phyloP scores from a whole-genome alignment of 306 rosid genomes.

The Quercus alba region DNA sequence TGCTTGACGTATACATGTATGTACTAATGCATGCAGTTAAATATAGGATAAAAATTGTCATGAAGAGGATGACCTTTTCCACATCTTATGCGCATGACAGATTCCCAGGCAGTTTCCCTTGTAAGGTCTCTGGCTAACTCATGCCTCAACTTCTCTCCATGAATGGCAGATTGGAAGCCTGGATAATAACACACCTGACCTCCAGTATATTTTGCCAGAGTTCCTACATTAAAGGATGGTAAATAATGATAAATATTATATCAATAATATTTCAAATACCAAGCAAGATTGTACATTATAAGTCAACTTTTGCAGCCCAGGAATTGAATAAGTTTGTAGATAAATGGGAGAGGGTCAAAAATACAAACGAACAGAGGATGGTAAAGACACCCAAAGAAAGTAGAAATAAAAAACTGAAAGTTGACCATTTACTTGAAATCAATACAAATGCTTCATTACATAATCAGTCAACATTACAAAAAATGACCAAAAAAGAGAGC shows the following conservation, averaged over 20 bases:
- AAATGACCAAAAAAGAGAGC: neutral
- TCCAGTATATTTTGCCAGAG: conserved; percentile 95
- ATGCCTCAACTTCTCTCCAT: conserved; percentile 87
- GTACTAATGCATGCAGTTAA: neutral
- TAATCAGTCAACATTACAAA: neutral
- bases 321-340: conserved; percentile 3
- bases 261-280: conserved; percentile 9
- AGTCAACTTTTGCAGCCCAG: conserved; percentile 3
- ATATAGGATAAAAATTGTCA: conserved; percentile 8
- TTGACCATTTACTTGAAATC: neutral
- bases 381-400: neutral
- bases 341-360: neutral
- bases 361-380: neutral
- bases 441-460: conserved; percentile 8
- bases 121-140: conserved; percentile 94
- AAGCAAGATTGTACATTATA: neutral
- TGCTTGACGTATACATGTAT: neutral
- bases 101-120: conserved; percentile 99
- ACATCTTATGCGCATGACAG: conserved; percentile 96
- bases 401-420: neutral
- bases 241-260: neutral
- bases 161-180: conserved; percentile 70
- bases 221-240: conserved; percentile 51
- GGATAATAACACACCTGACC: conserved; percentile 94
- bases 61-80: conserved; percentile 71